phyloP scores from a whole-genome alignment of 2,329 filamentous ascomycete species.

The Exophiala sp. region DNA sequence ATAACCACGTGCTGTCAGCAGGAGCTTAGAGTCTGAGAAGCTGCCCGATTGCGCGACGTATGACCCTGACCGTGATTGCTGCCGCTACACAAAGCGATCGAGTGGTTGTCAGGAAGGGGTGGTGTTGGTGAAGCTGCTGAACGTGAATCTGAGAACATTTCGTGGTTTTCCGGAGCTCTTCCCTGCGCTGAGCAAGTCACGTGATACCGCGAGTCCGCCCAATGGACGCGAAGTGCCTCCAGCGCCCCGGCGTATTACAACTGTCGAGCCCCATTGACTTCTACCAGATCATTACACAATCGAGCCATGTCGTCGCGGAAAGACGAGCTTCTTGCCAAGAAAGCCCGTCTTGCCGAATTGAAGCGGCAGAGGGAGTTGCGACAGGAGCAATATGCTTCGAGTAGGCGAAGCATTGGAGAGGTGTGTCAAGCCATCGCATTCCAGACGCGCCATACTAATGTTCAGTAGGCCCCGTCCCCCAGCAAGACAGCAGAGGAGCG shows the following conservation, averaged over 20 bases:
- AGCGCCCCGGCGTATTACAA: no score
- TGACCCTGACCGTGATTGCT: not conserved
- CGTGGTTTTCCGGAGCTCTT: constrained; percentile 14
- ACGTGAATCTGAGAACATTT: constrained; percentile 20
- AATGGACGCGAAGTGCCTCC: not conserved
- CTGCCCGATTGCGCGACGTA: not conserved
- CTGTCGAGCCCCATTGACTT: no score
- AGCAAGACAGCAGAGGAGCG: constrained; percentile 25
- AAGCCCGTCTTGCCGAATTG: constrained; percentile 91
- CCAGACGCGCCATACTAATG: constrained; percentile 6
- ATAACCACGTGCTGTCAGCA: not conserved
- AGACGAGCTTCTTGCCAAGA: constrained; percentile 95
- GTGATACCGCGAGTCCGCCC: constrained; percentile 13
- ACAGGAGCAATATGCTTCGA: constrained; percentile 65
- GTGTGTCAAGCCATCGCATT: constrained; percentile 45
- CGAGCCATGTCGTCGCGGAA: constrained; percentile 55
- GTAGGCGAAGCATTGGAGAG: constrained; percentile 66
- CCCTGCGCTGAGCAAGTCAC: constrained; percentile 5
- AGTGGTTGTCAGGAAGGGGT: constrained; percentile 2
- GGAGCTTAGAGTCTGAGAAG: not conserved
- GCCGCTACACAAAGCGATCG: not conserved
- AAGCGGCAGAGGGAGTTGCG: constrained; percentile 85
- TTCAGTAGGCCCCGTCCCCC: constrained; percentile 21
- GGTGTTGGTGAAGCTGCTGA: constrained; percentile 1
- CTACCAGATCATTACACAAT: not conserved